A percentile compares a stretch with the other conserved stretches of the same genome.
Conservation (phyloP, 2,329 filamentous ascomycete species). For the Geosmithia putterillii region DNA sequence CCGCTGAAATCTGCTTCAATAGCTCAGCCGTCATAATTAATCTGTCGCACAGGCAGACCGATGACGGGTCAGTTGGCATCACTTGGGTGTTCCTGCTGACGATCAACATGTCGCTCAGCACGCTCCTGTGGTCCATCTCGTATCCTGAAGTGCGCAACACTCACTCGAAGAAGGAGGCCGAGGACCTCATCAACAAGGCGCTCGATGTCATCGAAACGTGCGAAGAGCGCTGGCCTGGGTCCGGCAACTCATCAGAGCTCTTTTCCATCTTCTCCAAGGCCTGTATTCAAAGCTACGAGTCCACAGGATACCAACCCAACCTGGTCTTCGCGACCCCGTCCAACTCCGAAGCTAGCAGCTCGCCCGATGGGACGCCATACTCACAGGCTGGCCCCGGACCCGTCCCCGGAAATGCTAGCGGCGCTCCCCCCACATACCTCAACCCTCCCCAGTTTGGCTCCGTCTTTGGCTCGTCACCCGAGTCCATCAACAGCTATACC, state of each 20-base stretch:
- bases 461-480: constrained; percentile 43
- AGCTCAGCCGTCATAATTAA: constrained; percentile 73
- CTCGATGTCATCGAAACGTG: constrained; percentile 70
- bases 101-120: constrained; percentile 86
- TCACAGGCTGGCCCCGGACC: not conserved
- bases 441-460: constrained; percentile 44
- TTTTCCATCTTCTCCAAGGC: constrained; percentile 72
- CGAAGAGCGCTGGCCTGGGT: constrained; percentile 84
- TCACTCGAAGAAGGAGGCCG: constrained; percentile 63
- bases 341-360: constrained; percentile 4
- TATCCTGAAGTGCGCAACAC: constrained; percentile 69
- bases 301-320: constrained; percentile 3
- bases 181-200: constrained; percentile 60
- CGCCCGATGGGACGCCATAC: constrained; percentile 11
- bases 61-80: constrained; percentile 63
- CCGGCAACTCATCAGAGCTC: constrained; percentile 69
- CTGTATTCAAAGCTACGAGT: constrained; percentile 71
- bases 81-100: constrained; percentile 90
- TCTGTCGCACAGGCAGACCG: constrained; percentile 69
- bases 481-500: constrained; percentile 34
- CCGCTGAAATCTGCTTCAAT: constrained; percentile 72
- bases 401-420: not conserved
- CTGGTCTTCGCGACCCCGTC: constrained; percentile 2
- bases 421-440: constrained; percentile 19
- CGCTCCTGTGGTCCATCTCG: constrained; percentile 81